These are phyloP conservation scores for Abelmoschus esculentus DNA, from an alignment of 345 rosid genomes.

Conservation along the genomic window DNA sequence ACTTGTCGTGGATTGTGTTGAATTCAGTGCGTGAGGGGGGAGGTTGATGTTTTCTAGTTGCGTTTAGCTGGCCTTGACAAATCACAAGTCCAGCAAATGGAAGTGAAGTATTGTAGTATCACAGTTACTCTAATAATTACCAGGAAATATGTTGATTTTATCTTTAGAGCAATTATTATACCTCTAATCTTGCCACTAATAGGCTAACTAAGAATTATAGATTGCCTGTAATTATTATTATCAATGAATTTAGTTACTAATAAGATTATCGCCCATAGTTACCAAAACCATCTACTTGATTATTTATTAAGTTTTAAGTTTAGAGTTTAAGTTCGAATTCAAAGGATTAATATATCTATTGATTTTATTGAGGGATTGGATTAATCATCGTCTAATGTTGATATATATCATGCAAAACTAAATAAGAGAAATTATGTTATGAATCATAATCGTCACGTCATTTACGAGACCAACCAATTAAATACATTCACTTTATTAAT, in stretches of 20 bases:
- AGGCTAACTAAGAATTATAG: not conserved
- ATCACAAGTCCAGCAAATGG: not conserved
- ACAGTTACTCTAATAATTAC: not conserved
- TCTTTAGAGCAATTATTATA: not conserved
- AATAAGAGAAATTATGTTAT: too few relatives aligned
- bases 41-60: slow-evolving; percentile 1
- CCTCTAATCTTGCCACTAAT: not conserved
- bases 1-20: not conserved
- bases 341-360: not conserved
- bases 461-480: too few relatives aligned
- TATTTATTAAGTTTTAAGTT: not conserved
- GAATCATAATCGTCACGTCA: too few relatives aligned
- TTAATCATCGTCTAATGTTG: not conserved
- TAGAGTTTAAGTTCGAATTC: too few relatives aligned
- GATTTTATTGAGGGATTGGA: not conserved
- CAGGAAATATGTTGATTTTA: not conserved
- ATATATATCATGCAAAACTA: too few relatives aligned
- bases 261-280: not conserved
- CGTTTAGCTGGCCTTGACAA: not conserved
- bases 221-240: not conserved
- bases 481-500: too few relatives aligned
- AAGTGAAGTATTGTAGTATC: not conserved
- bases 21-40: not conserved
- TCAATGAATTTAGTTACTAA: not conserved
- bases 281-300: not conserved